These are phyloP conservation scores for Monilinia fructigena DNA, from an alignment of 2,329 filamentous ascomycete genomes.

Conservation along the genomic window DNA sequence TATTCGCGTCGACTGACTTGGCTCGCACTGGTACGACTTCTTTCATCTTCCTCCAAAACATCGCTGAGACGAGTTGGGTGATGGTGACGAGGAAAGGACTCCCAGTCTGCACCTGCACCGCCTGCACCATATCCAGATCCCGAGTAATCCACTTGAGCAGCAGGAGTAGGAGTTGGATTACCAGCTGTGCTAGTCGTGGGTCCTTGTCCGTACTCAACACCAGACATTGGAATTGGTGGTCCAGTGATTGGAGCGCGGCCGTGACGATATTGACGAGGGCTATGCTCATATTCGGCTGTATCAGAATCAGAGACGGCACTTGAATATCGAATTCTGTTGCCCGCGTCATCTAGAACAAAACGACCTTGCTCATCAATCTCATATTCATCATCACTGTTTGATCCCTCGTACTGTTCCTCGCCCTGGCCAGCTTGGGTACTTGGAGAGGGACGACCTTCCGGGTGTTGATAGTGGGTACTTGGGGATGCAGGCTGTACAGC, in stretches of 20 bases:
- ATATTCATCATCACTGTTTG: conserved; percentile 71
- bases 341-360: conserved; percentile 60
- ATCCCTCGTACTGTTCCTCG: conserved; percentile 44
- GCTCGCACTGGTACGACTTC: conserved; percentile 65
- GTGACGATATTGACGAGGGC: conserved; percentile 35
- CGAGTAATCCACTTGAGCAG: conserved; percentile 57
- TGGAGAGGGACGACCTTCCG: conserved; percentile 38
- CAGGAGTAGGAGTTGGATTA: conserved; percentile 26
- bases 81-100: conserved; percentile 73
- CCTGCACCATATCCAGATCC: conserved; percentile 61
- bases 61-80: conserved; percentile 87
- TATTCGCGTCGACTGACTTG: conserved; percentile 34
- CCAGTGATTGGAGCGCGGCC: conserved; percentile 28
- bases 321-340: conserved; percentile 55
- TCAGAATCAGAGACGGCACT: conserved; percentile 50
- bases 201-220: conserved; percentile 35
- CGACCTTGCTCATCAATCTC: conserved; percentile 60
- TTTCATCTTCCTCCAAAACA: conserved; percentile 82
- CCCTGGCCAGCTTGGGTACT: conserved; percentile 20
- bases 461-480: conserved; percentile 48
- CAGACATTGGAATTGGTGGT: conserved; percentile 30
- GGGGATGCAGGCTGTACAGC: conserved; percentile 45
- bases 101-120: conserved; percentile 66
- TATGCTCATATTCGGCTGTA: conserved; percentile 58
- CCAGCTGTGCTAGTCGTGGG: conserved; percentile 25